Percentiles rank a stretch among this genome's conserved stretches.
Conservation (phyloP, 371 early-diverging fungal species). For the Rhizopus sp. region DNA sequence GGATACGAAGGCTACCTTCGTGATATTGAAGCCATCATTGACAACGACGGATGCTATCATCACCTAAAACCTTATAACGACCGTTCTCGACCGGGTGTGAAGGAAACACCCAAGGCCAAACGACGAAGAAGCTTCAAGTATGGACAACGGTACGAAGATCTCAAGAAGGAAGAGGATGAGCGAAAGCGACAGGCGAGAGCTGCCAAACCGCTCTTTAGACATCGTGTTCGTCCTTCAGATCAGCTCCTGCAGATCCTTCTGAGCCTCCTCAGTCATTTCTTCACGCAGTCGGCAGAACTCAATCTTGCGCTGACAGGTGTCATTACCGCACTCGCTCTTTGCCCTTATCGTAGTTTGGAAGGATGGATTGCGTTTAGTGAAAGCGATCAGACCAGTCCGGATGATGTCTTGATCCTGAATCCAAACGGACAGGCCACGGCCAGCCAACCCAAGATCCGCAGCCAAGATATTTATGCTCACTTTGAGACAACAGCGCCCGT, state of each 20-base stretch:
- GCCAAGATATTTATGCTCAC: constrained; percentile 38
- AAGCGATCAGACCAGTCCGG: constrained; percentile 54
- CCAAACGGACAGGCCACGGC: constrained; percentile 13
- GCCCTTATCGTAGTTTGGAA: constrained; percentile 76
- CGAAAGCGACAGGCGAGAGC: constrained; percentile 11
- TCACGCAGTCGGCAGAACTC: constrained; percentile 84
- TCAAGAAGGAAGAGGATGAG: constrained; percentile 17
- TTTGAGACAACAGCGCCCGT: constrained; percentile 24
- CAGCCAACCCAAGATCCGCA: constrained; percentile 18
- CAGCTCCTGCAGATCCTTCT: constrained; percentile 67
- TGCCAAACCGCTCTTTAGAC: constrained; percentile 21
- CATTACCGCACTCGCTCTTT: constrained; percentile 79
- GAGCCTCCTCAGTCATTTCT: constrained; percentile 72
- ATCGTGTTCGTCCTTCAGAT: constrained; percentile 64
- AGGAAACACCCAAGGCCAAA: constrained; percentile 36
- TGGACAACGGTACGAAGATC: constrained; percentile 50
- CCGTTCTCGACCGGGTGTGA: constrained; percentile 15
- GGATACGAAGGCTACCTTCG: constrained; percentile 82
- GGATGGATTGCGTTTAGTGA: constrained; percentile 81
- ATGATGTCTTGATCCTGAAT: constrained; percentile 42
- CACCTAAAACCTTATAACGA: constrained; percentile 35
- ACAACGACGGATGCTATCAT: constrained; percentile 64
- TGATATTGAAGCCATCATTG: constrained; percentile 73
- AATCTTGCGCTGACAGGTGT: constrained; percentile 92
- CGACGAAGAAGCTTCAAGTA: constrained; percentile 65